Evolutionary conservation across 306 rosid genomes (phyloP).

Genomic region (Lathyrus tuberosus): DNA sequence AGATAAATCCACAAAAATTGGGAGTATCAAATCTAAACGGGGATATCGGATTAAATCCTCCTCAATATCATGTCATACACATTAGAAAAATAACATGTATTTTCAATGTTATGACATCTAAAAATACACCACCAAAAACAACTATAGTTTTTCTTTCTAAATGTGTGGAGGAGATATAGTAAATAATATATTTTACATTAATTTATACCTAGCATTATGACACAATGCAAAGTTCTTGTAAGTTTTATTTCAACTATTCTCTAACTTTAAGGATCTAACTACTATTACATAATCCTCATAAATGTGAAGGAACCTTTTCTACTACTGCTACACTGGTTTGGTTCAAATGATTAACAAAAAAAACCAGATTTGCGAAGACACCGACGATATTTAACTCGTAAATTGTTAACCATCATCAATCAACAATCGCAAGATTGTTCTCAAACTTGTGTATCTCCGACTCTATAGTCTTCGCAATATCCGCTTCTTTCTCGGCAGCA

Average conservation of each 20-base stretch:
- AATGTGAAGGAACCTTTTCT: slow-evolving; percentile 2
- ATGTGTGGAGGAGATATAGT: not conserved
- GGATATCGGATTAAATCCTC: no score
- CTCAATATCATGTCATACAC: no score
- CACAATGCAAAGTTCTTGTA: slow-evolving; percentile 40
- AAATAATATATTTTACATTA: slow-evolving; percentile 45
- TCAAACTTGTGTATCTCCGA: slow-evolving; percentile 67
- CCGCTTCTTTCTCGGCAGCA: slow-evolving; percentile 59
- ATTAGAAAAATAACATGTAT: no score
- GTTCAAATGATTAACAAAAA: slow-evolving; percentile 26
- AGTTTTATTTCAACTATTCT: slow-evolving; percentile 38
- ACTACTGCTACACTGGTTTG: slow-evolving; percentile 34
- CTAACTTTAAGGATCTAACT: slow-evolving; percentile 47
- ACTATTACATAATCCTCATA: slow-evolving; percentile 32
- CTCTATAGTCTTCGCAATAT: slow-evolving; percentile 63
- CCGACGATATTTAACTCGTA: not conserved
- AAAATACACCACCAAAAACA: no score
- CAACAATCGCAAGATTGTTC: slow-evolving; percentile 49
- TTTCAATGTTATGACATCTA: no score
- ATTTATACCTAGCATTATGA: slow-evolving; percentile 40
- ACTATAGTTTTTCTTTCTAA: no score
- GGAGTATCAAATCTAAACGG: no score
- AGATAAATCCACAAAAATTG: no score
- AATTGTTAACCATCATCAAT: slow-evolving; percentile 17
- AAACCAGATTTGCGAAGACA: slow-evolving; percentile 26